phyloP scores from a whole-genome alignment of 2,329 filamentous ascomycete genomes.

The Aspergillus phoenicis region DNA sequence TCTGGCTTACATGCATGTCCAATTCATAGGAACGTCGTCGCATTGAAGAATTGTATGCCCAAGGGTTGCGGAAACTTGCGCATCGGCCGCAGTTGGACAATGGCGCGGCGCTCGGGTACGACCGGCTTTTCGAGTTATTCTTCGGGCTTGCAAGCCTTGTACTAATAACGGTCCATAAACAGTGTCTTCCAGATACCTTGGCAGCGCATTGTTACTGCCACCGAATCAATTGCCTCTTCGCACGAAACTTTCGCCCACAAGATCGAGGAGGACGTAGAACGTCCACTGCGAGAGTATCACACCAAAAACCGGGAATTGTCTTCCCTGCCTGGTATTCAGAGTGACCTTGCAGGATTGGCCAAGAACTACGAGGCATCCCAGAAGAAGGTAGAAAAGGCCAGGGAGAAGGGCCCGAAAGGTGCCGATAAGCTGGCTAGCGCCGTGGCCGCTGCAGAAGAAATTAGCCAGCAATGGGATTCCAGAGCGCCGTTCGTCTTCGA shows the following conservation, averaged over 20 bases:
- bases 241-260: conserved; percentile 78
- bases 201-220: conserved; percentile 80
- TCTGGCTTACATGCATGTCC: conserved; percentile 14
- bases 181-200: conserved; percentile 91
- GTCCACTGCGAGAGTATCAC: conserved; percentile 75
- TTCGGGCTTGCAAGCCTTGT: neutral
- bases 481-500: conserved; percentile 96
- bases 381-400: conserved; percentile 82
- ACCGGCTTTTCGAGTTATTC: conserved; percentile 17
- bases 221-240: conserved; percentile 78
- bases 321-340: conserved; percentile 77
- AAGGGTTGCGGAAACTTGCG: conserved; percentile 77
- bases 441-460: conserved; percentile 70
- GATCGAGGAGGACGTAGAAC: conserved; percentile 87
- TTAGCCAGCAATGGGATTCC: conserved; percentile 86
- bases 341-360: conserved; percentile 77
- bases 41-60: conserved; percentile 87
- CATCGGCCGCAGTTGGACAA: conserved; percentile 73
- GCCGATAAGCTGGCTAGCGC: conserved; percentile 77
- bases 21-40: conserved; percentile 77
- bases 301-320: conserved; percentile 73
- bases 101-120: conserved; percentile 83
- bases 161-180: conserved; percentile 21
- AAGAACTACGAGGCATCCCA: conserved; percentile 83
- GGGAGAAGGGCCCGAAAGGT: conserved; percentile 72